phyloP scores from a whole-genome alignment of 2,329 filamentous ascomycete genomes.

The Coniochaeta sp. region DNA sequence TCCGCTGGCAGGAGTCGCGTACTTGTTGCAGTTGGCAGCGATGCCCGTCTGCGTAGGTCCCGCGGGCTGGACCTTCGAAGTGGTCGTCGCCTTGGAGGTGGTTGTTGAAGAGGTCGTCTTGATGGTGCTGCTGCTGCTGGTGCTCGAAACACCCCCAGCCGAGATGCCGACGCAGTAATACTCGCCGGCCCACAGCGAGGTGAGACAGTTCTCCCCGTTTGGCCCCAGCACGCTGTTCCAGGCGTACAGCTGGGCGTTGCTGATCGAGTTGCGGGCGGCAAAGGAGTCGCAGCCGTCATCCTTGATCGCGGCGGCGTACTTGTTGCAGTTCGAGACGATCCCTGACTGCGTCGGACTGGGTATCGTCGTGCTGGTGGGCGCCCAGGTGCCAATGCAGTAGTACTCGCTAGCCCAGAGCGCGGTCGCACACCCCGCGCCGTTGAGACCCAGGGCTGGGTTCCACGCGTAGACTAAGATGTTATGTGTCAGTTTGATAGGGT shows the following conservation, averaged over 20 bases:
- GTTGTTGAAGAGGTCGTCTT: background rate
- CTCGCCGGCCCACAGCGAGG: conserved; percentile 3
- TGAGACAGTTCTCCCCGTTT: background rate
- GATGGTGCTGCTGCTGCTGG: background rate
- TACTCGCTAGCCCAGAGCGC: conserved; percentile 3
- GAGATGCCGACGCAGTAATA: conserved; percentile 5
- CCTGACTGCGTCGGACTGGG: conserved; percentile 4
- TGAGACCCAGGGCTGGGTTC: conserved; percentile 1
- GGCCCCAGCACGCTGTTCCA: conserved; percentile 3
- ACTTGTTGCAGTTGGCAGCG: conserved; percentile 3
- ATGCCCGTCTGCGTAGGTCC: conserved; percentile 5
- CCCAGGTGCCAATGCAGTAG: conserved; percentile 3
- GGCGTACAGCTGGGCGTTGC: background rate
- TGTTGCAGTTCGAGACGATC: conserved; percentile 3
- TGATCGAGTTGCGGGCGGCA: background rate
- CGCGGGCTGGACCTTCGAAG: background rate
- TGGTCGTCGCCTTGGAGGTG: background rate
- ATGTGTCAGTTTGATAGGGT: conserved; percentile 14
- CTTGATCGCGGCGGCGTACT: background rate
- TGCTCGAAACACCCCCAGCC: background rate
- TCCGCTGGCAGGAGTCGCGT: background rate
- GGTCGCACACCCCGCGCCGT: conserved; percentile 1
- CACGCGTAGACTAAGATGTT: background rate
- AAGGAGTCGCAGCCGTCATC: conserved; percentile 1
- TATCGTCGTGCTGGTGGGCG: background rate